phyloP scores from a whole-genome alignment of 441 rosid species.

The Populus trichocarpa region DNA sequence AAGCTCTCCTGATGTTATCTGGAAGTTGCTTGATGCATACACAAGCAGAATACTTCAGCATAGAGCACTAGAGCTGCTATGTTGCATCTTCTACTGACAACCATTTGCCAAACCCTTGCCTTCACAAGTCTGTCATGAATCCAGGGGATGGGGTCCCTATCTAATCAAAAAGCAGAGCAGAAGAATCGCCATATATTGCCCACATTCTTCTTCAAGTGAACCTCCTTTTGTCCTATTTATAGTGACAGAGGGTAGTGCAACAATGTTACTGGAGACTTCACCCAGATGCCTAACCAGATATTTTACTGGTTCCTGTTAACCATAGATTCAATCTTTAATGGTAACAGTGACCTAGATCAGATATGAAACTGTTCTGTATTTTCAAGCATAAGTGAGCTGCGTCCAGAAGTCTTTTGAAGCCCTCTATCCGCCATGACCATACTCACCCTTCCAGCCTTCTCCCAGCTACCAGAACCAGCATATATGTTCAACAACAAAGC shows the following conservation, averaged over 20 bases:
- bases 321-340: neutral
- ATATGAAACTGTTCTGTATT: slow-evolving; percentile 1
- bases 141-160: neutral
- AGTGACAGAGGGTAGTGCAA: neutral
- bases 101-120: neutral
- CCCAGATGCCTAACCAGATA: neutral
- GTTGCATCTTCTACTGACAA: neutral
- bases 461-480: slow-evolving; percentile 26
- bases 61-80: neutral
- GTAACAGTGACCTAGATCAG: neutral
- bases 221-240: neutral
- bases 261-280: neutral
- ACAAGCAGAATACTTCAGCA: neutral
- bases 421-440: slow-evolving; percentile 8
- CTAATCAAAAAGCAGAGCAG: neutral
- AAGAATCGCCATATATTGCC: neutral
- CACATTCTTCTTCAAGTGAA: neutral
- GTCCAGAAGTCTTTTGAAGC: slow-evolving; percentile 17
- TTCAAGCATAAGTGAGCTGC: slow-evolving; percentile 20
- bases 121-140: neutral
- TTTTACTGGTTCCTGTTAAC: neutral
- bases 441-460: slow-evolving; percentile 21
- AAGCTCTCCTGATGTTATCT: neutral
- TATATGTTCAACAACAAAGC: slow-evolving; percentile 18
- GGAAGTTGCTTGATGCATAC: neutral